Base-by-base conservation (phyloP, 2,329 filamentous ascomycete genomes). In the Hypoxylon sp. region DNA sequence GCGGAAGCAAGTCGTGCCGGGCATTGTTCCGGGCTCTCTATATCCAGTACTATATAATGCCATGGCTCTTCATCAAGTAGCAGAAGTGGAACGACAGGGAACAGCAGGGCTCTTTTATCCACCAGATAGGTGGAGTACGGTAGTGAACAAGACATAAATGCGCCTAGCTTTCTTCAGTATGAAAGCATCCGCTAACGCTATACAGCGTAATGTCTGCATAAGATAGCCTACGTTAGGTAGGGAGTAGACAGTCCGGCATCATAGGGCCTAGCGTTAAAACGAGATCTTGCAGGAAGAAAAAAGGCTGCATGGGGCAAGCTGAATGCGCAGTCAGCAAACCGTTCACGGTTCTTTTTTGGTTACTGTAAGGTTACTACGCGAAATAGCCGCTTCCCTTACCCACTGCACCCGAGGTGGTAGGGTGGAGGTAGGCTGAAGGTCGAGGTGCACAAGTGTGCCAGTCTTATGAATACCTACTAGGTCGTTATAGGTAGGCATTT, bases 341-440 rank as follows among this genome's bases (percentile, higher is more conserved):
- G 48, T 68, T 68, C 61, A 23, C 51, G 23, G 28, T 21, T 28
- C 38, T 56, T 52, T 49, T 30, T 62, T 69, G 67, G 67, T 67
- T 67, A 30, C 38, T 53, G 41, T 56, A 36, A 41, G 32, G 46
- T 59, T 51, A 46, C 46, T 43, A 50, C 21, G 57, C 43, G 32
- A 49, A 59, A 63, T 59, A 66, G 41, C 52, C 59, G 65, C 61
- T 71, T 71, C 68, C 68, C 68, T 71, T 68, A 69, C 68, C 68
- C 68, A 71, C 60, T 30, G 53, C 53, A 59, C 45, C 53, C 56
- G 51, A 60, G 53, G 52, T 49, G 60, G 34, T 36, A 51, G n/a
- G 48, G 21, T 32, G 11, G 38, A 48, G 30, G 17, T 57, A 45
- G 49, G 58, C 38, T 43, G 38, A 43, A 43, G 17, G 17, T 21